phyloP scores from a whole-genome alignment of 345 rosid species.

The Dipteronia dyeriana region DNA sequence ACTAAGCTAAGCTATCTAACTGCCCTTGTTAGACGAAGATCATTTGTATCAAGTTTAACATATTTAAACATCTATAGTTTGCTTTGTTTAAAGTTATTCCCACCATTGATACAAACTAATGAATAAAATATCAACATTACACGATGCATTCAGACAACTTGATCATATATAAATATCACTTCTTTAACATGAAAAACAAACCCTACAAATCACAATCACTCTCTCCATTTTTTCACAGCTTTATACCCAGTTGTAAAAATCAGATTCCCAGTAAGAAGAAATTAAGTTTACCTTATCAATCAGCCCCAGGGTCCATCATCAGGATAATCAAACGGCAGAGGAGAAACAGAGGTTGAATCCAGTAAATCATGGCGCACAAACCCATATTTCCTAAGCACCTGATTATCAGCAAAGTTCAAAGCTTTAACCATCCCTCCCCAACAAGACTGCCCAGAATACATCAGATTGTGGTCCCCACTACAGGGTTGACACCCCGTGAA shows the following conservation, averaged over 20 bases:
- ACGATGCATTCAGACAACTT: neutral
- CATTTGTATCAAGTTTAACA: neutral
- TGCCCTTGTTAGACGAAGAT: too few species aligned
- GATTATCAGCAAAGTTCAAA: slow-evolving; percentile 95
- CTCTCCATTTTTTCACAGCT: neutral
- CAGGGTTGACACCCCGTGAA: slow-evolving; percentile 98
- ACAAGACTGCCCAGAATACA: slow-evolving; percentile 77
- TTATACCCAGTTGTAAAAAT: neutral
- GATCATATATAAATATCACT: neutral
- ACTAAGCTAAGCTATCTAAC: neutral
- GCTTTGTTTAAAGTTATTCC: neutral
- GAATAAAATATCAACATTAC: neutral
- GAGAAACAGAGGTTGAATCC: slow-evolving; percentile 53
- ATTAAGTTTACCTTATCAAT: slow-evolving; percentile 5
- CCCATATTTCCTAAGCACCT: slow-evolving; percentile 81
- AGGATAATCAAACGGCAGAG: slow-evolving; percentile 78
- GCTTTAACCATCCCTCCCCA: slow-evolving; percentile 80
- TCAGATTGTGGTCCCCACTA: slow-evolving; percentile 77
- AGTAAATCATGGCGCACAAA: slow-evolving; percentile 66
- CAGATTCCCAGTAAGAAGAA: neutral
- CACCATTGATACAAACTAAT: neutral
- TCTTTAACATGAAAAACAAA: slow-evolving; percentile 4
- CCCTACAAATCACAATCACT: neutral
- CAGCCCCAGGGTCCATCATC: slow-evolving; percentile 70
- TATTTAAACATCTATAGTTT: neutral